Conservation (phyloP, 1,139 yeast species). For the Blastobotrys capitulatus region DNA sequence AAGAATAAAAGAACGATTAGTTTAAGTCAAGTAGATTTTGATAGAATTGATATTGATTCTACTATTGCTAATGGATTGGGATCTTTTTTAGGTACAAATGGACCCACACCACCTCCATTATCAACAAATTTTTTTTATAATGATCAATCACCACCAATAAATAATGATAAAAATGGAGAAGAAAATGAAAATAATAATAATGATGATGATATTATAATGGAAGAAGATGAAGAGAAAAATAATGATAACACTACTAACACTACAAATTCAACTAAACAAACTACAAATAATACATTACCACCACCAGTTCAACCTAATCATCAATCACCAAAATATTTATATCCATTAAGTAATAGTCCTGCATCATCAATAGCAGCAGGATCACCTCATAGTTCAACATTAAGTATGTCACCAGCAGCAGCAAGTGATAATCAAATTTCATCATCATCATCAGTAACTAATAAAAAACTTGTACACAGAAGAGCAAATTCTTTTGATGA, state of each 20-base stretch:
- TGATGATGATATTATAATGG: no score
- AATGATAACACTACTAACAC: no score
- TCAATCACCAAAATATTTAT: not conserved
- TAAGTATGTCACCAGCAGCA: not conserved
- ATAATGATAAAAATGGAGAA: no score
- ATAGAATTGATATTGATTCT: not conserved
- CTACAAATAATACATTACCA: no score
- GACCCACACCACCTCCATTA: not conserved
- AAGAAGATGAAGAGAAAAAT: no score
- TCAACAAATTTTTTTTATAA: not conserved
- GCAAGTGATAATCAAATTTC: not conserved
- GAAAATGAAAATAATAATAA: no score
- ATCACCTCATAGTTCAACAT: not conserved
- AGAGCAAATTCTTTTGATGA: not conserved
- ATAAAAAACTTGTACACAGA: not conserved
- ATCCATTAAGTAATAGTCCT: not conserved
- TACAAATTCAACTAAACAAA: no score
- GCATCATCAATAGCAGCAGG: not conserved
- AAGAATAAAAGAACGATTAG: not conserved
- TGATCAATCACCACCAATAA: not conserved
- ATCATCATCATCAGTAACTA: not conserved
- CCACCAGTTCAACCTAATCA: not conserved
- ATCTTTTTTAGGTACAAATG: constrained; percentile 1
- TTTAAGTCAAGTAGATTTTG: not conserved
- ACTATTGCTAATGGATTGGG: not conserved